Base-by-base conservation (phyloP, 2,329 filamentous ascomycete species). In the Colletotrichum magnum region DNA sequence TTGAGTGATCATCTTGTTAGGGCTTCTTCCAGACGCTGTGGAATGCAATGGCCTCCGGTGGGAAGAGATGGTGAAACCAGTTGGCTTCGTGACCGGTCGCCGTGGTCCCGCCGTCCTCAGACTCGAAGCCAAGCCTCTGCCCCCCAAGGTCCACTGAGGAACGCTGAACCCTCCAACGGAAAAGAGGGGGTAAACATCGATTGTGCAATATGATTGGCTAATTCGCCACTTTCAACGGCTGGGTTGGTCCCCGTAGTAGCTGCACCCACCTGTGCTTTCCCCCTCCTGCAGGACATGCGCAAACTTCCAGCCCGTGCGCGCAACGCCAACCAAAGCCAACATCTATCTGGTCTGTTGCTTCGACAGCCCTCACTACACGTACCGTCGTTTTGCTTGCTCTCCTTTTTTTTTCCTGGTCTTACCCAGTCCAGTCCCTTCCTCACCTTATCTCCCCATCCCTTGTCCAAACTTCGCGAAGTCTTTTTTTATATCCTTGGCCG, bases 281-380 rank as follows among this genome's bases (percentile, higher is more conserved):
- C 47, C 66, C 61, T 65, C 66, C 66, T 69, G 54, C 61, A 65
- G 61, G 61, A 60, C 60, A 69, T 69, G 62, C 66, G 61, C 62
- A 66, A 60, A 65, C 66, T 66, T 69, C 54, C 66, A 21, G 61
- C 60, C 66, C 62, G 62, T 66, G 66, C 66, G 66, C 62, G 9
- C 36, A 66, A 59, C 43, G 41, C 54, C 56, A 50, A 45, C 62
- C 13, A 24, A 66, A 66, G 66, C 63, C 66, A 66, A 60, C 61
- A 58, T 41, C 21, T 21, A 57, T 56, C 62, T 69, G 62, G 48
- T 66, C 61, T 65, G 56, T 60, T 66, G 50, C 65, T 58, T 59
- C 61, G 61, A 59, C 66, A 59, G 66, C 61, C 62, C 62, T 69
- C 62, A 52, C 41, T 62, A 24, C 21, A 24, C 21, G 21, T 24